Evolutionary conservation across 805 yeast species (phyloP), one percentile per base, ranked within the genome.

Genomic region (Cyberlindnera petersonii): DNA sequence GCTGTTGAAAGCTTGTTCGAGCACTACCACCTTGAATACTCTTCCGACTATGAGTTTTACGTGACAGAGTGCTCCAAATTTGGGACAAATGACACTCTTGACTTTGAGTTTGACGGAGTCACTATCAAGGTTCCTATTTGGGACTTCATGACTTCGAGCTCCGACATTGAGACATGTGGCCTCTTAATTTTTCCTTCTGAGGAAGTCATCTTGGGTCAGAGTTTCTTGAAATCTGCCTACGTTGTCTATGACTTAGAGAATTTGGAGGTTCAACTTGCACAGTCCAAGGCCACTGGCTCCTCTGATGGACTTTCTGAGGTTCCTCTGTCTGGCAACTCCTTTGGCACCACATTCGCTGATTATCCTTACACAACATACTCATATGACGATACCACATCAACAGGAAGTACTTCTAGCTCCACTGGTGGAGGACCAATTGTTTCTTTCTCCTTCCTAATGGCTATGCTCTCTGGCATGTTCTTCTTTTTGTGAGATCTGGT

Each of bases 221-320:
- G 74, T 31, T 74, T 83, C 54, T 60, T 84, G 47, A 68, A 85
- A 38, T 70, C 74, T 26, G 82, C 80, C 5, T 85, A 84, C 55
- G 71, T 75, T 21, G 87, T 81, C 11, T 80, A 73, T 57, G 85
- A 85, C 58, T 63, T 81, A 37, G 86, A 79, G 19, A 71, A 71
- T 49, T 58, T 55, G 6, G 20, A 31, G 21, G 15, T 37, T 24
- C 28, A 32, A 5, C 18, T 37, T 11, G 41, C 41, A 11, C 32
- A 17, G 20, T 26, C 23, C 32, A 35, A 35, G 32, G n/a, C n/a
- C n/a, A n/a, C n/a, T n/a, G n/a, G n/a, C n/a, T n/a, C n/a, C n/a
- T n/a, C n/a, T n/a, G n/a, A n/a, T n/a, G n/a, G n/a, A n/a, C n/a
- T n/a, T n/a, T n/a, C n/a, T n/a, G n/a, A n/a, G n/a, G n/a, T n/a